Conservation (phyloP, 768 basidiomycete genomes). For the Pleurotus tuber-regium region DNA sequence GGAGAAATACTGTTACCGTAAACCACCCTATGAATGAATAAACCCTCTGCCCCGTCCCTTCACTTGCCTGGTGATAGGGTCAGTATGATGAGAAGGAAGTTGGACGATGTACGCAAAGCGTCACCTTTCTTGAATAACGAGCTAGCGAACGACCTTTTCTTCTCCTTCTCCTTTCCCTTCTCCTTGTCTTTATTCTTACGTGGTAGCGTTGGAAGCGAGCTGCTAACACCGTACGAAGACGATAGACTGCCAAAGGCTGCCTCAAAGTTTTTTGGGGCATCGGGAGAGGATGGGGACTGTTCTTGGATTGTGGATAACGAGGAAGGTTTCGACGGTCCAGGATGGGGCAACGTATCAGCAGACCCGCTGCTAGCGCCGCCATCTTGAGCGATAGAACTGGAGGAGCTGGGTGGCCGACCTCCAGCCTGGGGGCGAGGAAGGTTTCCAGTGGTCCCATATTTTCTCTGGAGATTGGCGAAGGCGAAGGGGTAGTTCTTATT, state of each 20-base stretch:
- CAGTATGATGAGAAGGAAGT: no score
- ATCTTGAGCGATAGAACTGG: not conserved
- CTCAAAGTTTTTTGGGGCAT: not conserved
- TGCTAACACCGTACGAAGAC: slow-evolving; percentile 1
- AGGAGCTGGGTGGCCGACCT: not conserved
- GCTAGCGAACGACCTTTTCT: not conserved
- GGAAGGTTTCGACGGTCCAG: not conserved
- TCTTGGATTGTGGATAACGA: slow-evolving; percentile 7
- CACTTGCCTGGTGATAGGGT: no score
- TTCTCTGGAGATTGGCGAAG: not conserved
- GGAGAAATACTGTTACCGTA: no score
- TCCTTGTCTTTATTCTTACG: slow-evolving; percentile 7
- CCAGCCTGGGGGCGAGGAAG: not conserved
- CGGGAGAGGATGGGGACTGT: not conserved
- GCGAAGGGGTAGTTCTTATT: not conserved
- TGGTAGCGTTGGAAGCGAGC: slow-evolving; percentile 1
- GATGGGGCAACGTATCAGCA: no score
- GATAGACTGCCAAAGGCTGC: slow-evolving; percentile 10
- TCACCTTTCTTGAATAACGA: slow-evolving; percentile 4
- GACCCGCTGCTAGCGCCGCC: not conserved
- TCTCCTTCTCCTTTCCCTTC: not conserved
- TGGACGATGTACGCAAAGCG: no score
- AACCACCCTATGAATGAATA: no score
- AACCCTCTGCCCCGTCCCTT: no score
- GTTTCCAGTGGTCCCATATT: slow-evolving; percentile 1